Evolutionary conservation across 2,329 filamentous ascomycete species (phyloP), one percentile per base, ranked within the genome.

Genomic region (Paradendryphiella salina): DNA sequence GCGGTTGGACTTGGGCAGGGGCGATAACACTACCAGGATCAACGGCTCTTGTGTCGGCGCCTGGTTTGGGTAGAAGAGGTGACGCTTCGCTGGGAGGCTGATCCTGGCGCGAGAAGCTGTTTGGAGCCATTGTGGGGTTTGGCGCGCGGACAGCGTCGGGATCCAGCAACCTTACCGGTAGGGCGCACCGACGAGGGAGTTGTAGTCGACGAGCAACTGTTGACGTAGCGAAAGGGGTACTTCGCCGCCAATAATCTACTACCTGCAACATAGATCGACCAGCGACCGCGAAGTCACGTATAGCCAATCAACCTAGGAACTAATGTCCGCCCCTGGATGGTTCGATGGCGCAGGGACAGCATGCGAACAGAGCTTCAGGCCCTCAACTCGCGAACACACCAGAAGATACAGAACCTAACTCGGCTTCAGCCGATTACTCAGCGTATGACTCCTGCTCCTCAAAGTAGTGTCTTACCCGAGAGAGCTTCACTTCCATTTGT

Each of bases 21-120:
- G 61, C 60, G 20, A 70, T 56, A 2, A 59, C 66, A 52, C 56
- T 63, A 5, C 51, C 56, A 4, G 67, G 56, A 9, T 67, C 66
- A 21, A 69, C 55, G 6, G 57, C 47, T 36, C 51, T 50, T 9
- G 59, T 38, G 9, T 50, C 35, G 20, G 13, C 48, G 39, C 41
- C 33, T 26, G 50, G 55, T 35, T 71, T 63, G 5, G 66, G 66
- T 31, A 80, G 73, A 47, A 80, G 68, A 38, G 78, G 77, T 50
- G 77, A 78, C 9, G 71, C 78, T 63, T 80, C 78, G 35, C 21
- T 37, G 26, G 18, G n/a, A 35, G 33, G 14, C 34, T 37, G 36
- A 13, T 33, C 38, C 20, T 41, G 35, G 34, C 4, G 34, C 35
- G 29, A 34, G 15, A 21, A 34, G n/a, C 11, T 21, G 23, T 44